phyloP scores from a whole-genome alignment of 495 filamentous ascomycete species.

The Penicillium coprophilum region DNA sequence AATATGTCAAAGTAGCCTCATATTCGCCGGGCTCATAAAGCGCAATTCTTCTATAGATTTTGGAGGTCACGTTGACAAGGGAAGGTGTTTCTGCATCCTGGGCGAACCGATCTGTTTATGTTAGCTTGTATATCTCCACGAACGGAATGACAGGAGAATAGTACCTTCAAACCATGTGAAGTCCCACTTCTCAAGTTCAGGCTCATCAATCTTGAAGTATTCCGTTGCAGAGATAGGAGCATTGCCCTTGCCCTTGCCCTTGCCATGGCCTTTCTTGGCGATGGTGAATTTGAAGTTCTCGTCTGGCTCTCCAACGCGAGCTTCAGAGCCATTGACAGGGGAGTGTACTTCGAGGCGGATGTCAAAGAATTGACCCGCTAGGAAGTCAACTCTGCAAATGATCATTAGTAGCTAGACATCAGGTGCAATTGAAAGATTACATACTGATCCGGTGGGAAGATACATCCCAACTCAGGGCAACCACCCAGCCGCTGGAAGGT shows the following conservation, averaged over 20 bases:
- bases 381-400: constrained; percentile 56
- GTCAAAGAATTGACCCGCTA: constrained; percentile 73
- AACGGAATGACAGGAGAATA: background rate
- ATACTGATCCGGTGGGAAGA: constrained; percentile 73
- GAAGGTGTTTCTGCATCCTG: constrained; percentile 60
- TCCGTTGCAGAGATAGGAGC: constrained; percentile 46
- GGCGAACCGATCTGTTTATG: constrained; percentile 62
- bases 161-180: constrained; percentile 68
- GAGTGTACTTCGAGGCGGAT: constrained; percentile 75
- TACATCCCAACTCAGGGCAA: constrained; percentile 70
- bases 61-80: constrained; percentile 68
- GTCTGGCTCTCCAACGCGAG: constrained; percentile 60
- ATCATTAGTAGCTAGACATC: background rate
- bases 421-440: constrained; percentile 9
- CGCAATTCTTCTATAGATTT: constrained; percentile 64
- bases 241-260: constrained; percentile 9
- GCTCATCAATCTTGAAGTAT: constrained; percentile 61
- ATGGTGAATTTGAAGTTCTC: constrained; percentile 68
- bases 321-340: constrained; percentile 72
- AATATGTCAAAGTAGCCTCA: constrained; percentile 67
- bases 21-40: constrained; percentile 71
- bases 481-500: constrained; percentile 68
- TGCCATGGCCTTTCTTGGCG: constrained; percentile 50
- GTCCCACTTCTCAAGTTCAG: constrained; percentile 66
- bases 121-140: constrained; percentile 11